These are phyloP conservation scores for Berberis vulgaris DNA, from an alignment of 164 flowering plant genomes.

Conservation along the genomic window DNA sequence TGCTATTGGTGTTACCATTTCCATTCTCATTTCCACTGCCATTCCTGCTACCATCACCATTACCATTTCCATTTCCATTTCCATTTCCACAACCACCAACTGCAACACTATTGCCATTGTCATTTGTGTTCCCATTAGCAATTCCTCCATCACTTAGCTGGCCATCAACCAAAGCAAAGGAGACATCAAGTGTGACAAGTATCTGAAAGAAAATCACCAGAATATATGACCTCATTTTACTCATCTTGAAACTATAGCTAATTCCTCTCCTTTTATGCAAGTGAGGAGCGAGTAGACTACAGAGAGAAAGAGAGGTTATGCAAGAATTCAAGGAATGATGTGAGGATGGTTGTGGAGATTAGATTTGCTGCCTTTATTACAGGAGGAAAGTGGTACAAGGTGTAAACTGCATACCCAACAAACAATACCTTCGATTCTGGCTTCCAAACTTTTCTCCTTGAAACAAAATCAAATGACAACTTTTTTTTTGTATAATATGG, in stretches of 20 bases:
- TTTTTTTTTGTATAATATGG: too few relatives aligned
- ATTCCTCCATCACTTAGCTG: background rate
- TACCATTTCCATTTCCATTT: conserved; percentile 5
- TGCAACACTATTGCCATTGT: background rate
- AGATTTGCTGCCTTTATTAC: background rate
- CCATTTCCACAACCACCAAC: too few relatives aligned
- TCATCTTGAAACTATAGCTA: background rate
- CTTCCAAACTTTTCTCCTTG: background rate
- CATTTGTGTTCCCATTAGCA: background rate
- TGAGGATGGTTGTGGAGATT: background rate
- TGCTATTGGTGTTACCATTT: conserved; percentile 3
- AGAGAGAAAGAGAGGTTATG: background rate
- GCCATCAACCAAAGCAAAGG: background rate
- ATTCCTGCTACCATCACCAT: background rate
- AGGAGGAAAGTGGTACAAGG: background rate
- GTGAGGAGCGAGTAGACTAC: background rate
- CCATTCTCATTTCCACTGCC: background rate
- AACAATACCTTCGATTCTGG: background rate
- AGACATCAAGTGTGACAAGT: conserved; percentile 9
- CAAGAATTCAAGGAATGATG: background rate
- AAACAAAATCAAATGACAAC: background rate
- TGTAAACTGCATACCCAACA: background rate
- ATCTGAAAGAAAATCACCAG: conserved; percentile 10
- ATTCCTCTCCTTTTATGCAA: background rate
- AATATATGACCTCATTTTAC: conserved; percentile 3